Percentiles rank a stretch among this genome's conserved stretches.
Conservation (phyloP, 129 eudicot genomes). For the Escallonia rubra region DNA sequence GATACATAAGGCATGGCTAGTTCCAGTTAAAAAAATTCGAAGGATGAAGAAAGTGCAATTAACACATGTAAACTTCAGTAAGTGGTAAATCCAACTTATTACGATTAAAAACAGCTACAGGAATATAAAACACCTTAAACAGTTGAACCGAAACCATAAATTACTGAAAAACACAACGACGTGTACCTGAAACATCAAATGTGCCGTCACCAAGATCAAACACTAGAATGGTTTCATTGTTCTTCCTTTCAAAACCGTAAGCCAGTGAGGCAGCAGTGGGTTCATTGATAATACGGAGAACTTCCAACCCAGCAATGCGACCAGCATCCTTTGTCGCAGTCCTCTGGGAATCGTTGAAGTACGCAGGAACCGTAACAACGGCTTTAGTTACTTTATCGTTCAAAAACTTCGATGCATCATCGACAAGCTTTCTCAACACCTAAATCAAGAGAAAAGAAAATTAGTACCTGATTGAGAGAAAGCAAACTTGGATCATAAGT, state of each 20-base stretch:
- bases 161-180: no score
- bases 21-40: background rate
- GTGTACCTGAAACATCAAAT: conserved; percentile 94
- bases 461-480: no score
- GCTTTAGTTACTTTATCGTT: conserved; percentile 89
- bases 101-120: no score
- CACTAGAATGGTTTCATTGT: conserved; percentile 83
- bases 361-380: conserved; percentile 96
- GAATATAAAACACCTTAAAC: no score
- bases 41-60: background rate
- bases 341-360: conserved; percentile 95
- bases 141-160: no score
- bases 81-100: no score
- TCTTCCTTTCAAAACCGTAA: conserved; percentile 92
- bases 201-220: conserved; percentile 98
- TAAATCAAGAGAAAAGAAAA: conserved; percentile 5
- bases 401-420: conserved; percentile 91
- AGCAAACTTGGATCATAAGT: no score
- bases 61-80: background rate
- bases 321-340: conserved; percentile 98
- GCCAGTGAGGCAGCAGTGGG: conserved; percentile 98
- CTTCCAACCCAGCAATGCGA: conserved; percentile 93
- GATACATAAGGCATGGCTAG: no score
- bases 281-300: conserved; percentile 87
- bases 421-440: conserved; percentile 97